Conservation (phyloP, 148 eudicot genomes). For the Vaccinium vitisidaea region DNA sequence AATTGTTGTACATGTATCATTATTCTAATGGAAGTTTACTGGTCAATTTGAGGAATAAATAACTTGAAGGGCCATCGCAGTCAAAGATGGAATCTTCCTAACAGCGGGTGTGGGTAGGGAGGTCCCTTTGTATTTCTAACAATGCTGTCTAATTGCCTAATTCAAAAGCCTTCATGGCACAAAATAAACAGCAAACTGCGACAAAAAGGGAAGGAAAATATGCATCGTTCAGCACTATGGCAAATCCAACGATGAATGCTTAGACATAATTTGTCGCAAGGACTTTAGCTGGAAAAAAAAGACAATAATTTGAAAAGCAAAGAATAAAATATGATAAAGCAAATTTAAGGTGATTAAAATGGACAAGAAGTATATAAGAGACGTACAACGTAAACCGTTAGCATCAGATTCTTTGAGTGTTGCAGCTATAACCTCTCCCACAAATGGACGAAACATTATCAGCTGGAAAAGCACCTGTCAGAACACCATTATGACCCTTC, state of each 20-base stretch:
- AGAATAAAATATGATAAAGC: neutral
- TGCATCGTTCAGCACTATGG: neutral
- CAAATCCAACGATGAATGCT: neutral
- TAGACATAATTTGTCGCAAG: neutral
- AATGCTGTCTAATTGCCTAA: neutral
- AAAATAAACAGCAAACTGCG: neutral
- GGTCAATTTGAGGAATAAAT: neutral
- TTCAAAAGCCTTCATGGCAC: neutral
- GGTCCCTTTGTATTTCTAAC: neutral
- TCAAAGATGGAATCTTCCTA: neutral
- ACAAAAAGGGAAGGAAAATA: neutral
- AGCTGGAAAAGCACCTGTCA: slow-evolving; percentile 69
- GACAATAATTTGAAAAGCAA: neutral
- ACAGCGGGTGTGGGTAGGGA: neutral
- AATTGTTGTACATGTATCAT: too few species aligned
- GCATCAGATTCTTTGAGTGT: slow-evolving; percentile 55
- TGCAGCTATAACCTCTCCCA: slow-evolving; percentile 71
- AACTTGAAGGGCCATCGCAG: neutral
- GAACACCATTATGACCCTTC: neutral
- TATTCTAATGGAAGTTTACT: neutral
- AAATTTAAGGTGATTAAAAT: neutral
- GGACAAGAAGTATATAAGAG: neutral
- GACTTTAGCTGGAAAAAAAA: neutral
- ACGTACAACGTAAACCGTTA: slow-evolving; percentile 71
- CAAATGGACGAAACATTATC: slow-evolving; percentile 79